Base-by-base conservation (phyloP, 352 stramenopile genomes). In the Detonula confervacea region DNA sequence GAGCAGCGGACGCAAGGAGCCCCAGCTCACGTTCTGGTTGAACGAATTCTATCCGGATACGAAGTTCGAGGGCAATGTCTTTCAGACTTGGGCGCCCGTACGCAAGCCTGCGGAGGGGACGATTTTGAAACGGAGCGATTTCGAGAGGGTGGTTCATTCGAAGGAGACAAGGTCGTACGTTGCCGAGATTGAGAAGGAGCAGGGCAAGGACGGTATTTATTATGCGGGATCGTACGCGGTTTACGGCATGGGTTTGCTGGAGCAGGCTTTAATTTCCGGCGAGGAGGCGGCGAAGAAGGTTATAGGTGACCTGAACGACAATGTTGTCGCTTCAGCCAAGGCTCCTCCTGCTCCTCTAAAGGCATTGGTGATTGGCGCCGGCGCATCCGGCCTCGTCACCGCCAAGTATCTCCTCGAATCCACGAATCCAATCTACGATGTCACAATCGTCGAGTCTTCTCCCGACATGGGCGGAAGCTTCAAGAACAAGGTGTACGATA, bases 161-260 rank as follows among this genome's bases (percentile, higher is more conserved):
- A 47, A 49, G 2, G 22, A 61, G 1, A 11, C 18, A 20, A 39
- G 18, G 11, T 37, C 59, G 25, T 44, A 44, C 8, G 25, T 64
- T 4, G 35, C 6, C 8, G 24, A 46, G 20, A 55, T 72, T 47
- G 12, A 57, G 14, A 46, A 35, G 35, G 33, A 59, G 12, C 63
- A 72, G 35, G 63, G 63, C 2, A 49, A 37, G 33, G 14, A 35
- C 18, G 63, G 44, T 5, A 37, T 72, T 25, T 72, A 72, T 24
- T 72, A 59, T 25, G 63, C 63, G 18, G 63, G 63, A 6, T 57
- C 63, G 24, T 62, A 72, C 25, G 16, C 8, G 1, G 63, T 59
- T n/a, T 62, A 57, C 22, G 63, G 63, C 16, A 72, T 72, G 63
- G 63, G 63, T 25, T 25, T 72, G 4, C 35, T 72, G 16, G 63